Evolutionary conservation across 805 yeast genomes (phyloP).

Genomic region (Spathaspora sp.): DNA sequence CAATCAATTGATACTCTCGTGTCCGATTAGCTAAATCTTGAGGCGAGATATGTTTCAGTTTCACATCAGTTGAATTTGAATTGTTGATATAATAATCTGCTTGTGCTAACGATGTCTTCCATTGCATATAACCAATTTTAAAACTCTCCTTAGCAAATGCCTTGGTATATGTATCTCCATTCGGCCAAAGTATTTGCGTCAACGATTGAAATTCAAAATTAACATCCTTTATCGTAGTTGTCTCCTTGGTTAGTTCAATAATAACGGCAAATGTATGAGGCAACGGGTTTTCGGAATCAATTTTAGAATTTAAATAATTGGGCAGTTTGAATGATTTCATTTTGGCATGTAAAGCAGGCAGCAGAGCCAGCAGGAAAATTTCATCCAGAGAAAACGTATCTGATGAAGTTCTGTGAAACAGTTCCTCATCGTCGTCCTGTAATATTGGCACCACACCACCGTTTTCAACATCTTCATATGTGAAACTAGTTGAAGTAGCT

Average conservation of each 20-base stretch:
- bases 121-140: conserved; percentile 43
- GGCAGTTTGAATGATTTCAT: conserved; percentile 27
- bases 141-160: conserved; percentile 43
- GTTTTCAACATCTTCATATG: conserved; percentile 41
- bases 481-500: conserved; percentile 34
- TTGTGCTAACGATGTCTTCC: conserved; percentile 42
- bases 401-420: too few species aligned
- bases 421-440: conserved; percentile 8
- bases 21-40: conserved; percentile 43
- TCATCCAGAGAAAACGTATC: too few species aligned
- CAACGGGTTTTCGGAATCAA: conserved; percentile 39
- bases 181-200: conserved; percentile 50
- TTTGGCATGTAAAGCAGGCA: conserved; percentile 14
- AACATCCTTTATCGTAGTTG: conserved; percentile 31
- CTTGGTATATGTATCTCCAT: conserved; percentile 48
- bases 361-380: too few species aligned
- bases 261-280: conserved; percentile 54
- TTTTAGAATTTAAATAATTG: conserved; percentile 30
- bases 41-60: conserved; percentile 36
- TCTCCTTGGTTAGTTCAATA: conserved; percentile 39
- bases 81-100: conserved; percentile 43
- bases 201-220: conserved; percentile 41
- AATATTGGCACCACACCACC: conserved; percentile 23
- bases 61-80: conserved; percentile 41
- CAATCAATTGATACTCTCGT: conserved; percentile 23